phyloP scores from a whole-genome alignment of 805 yeast genomes.

The Candida qinlingensis region DNA sequence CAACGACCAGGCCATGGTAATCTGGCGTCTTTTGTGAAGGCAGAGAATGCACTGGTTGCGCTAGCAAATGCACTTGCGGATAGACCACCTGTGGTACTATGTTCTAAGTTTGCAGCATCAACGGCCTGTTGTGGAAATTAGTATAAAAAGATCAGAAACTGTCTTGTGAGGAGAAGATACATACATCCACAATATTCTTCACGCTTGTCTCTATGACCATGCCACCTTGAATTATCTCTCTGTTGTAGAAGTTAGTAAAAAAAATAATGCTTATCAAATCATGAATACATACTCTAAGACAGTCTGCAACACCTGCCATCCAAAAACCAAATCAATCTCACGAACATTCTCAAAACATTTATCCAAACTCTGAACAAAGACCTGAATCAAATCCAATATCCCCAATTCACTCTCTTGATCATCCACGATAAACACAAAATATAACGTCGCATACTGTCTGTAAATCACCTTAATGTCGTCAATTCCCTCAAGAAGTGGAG shows the following conservation, averaged over 20 bases:
- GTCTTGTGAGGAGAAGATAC: constrained; percentile 1
- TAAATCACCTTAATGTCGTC: constrained; percentile 86
- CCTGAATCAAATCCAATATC: constrained; percentile 89
- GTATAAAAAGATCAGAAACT: neutral
- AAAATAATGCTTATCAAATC: neutral
- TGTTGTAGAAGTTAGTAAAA: constrained; percentile 14
- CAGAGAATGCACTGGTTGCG: constrained; percentile 24
- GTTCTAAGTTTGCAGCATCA: constrained; percentile 48
- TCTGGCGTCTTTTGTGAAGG: constrained; percentile 24
- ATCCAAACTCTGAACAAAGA: constrained; percentile 91
- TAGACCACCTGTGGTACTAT: constrained; percentile 11
- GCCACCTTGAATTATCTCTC: constrained; percentile 92
- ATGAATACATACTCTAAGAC: constrained; percentile 49
- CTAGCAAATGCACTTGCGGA: constrained; percentile 28
- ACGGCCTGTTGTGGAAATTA: constrained; percentile 39
- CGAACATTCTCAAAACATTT: constrained; percentile 92
- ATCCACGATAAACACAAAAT: constrained; percentile 92
- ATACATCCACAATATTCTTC: constrained; percentile 60
- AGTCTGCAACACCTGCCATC: constrained; percentile 94
- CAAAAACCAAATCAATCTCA: constrained; percentile 94
- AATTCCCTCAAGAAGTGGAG: constrained; percentile 59
- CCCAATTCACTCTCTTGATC: constrained; percentile 95
- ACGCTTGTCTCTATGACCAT: constrained; percentile 95
- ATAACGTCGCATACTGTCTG: constrained; percentile 92
- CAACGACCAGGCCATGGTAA: constrained; percentile 25